Conservation (phyloP, 768 basidiomycete species). For the Mycena alexandri region DNA sequence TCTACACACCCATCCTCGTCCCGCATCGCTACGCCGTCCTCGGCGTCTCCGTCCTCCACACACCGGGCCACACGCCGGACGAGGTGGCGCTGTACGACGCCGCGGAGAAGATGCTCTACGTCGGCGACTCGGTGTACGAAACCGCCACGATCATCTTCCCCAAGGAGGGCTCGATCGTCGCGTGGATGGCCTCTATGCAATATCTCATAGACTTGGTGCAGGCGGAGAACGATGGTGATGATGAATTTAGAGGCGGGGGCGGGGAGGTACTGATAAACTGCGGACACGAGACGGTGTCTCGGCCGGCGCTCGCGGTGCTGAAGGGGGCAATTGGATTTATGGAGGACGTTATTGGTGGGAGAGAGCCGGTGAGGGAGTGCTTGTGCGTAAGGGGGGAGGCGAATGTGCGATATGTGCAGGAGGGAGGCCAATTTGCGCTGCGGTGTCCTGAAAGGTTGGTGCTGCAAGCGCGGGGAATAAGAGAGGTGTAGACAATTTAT, state of each 20-base stretch:
- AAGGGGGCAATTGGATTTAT: slow-evolving; percentile 58
- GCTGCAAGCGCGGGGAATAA: slow-evolving; percentile 46
- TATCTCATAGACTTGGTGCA: slow-evolving; percentile 57
- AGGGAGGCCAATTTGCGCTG: slow-evolving; percentile 57
- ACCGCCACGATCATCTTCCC: slow-evolving; percentile 68
- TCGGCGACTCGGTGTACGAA: slow-evolving; percentile 71
- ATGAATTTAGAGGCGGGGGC: slow-evolving; percentile 28
- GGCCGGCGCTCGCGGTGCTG: slow-evolving; percentile 62
- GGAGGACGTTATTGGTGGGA: slow-evolving; percentile 59
- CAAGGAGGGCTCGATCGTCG: slow-evolving; percentile 62
- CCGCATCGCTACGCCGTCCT: slow-evolving; percentile 56
- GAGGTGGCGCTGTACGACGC: slow-evolving; percentile 67
- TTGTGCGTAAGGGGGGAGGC: slow-evolving; percentile 46
- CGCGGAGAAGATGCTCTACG: slow-evolving; percentile 64
- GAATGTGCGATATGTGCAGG: slow-evolving; percentile 60
- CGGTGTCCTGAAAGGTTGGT: slow-evolving; percentile 64
- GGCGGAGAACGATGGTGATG: slow-evolving; percentile 27
- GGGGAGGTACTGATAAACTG: slow-evolving; percentile 58
- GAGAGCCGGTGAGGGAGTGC: slow-evolving; percentile 50
- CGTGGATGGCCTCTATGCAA: slow-evolving; percentile 62
- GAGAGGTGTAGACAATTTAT: slow-evolving; percentile 8
- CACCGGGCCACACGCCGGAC: slow-evolving; percentile 71
- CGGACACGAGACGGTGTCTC: slow-evolving; percentile 61
- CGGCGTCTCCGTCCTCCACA: slow-evolving; percentile 62
- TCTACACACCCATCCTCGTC: slow-evolving; percentile 62